phyloP scores from a whole-genome alignment of 1,284 basidiomycete genomes.

The Sphaerobolus stellatus region DNA sequence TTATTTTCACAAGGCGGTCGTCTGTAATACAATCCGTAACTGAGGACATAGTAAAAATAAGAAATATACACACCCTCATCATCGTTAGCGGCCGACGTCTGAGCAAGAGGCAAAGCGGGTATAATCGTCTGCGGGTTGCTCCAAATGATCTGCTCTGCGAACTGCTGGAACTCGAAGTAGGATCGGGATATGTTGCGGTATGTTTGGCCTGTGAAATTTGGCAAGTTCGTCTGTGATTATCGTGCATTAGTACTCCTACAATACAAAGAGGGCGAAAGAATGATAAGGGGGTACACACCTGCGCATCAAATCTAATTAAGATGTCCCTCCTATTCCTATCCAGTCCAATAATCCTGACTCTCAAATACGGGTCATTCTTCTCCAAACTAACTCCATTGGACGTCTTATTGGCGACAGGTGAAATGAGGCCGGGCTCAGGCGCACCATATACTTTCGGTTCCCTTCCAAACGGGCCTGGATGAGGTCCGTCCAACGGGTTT shows the following conservation, averaged over 20 bases:
- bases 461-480: conserved; percentile 59
- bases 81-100: conserved; percentile 91
- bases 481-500: neutral
- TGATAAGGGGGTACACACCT: conserved; percentile 51
- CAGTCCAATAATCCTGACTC: conserved; percentile 83
- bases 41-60: neutral
- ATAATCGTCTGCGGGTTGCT: conserved; percentile 90
- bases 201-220: conserved; percentile 84
- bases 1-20: conserved; percentile 87
- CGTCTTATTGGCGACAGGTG: conserved; percentile 60
- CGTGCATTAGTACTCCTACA: neutral
- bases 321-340: conserved; percentile 93
- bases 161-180: conserved; percentile 88
- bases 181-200: conserved; percentile 91
- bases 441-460: conserved; percentile 82
- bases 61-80: conserved; percentile 64
- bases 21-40: conserved; percentile 38
- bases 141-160: conserved; percentile 81
- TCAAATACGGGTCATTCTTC: conserved; percentile 76
- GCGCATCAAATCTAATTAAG: conserved; percentile 88
- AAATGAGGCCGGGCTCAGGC: conserved; percentile 76
- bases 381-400: conserved; percentile 70
- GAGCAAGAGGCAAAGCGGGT: conserved; percentile 85
- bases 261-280: neutral
- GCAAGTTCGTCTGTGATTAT: conserved; percentile 76